phyloP scores from a whole-genome alignment of 768 basidiomycete species.

The Favolaschia claudopus region DNA sequence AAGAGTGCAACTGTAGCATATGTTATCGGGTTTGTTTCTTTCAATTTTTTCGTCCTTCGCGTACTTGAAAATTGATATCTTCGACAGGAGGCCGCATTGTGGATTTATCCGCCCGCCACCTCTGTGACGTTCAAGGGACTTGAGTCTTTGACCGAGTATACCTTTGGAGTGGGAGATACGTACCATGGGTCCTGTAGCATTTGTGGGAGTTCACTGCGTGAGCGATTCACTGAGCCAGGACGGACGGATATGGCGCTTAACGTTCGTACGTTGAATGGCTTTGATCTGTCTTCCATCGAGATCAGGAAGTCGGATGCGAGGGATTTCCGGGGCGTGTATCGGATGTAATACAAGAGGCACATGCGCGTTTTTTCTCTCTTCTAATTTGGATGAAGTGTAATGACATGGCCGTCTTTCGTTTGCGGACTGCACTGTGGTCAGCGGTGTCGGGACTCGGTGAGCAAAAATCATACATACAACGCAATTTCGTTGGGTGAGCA shows the following conservation, averaged over 20 bases:
- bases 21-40: background rate
- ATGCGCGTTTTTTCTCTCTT: too few species aligned
- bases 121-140: background rate
- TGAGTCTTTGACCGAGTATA: background rate
- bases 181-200: background rate
- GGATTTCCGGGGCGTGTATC: too few species aligned
- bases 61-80: background rate
- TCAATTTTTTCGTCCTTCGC: background rate
- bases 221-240: background rate
- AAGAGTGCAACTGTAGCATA: conserved; percentile 21
- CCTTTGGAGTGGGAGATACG: background rate
- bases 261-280: too few species aligned
- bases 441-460: too few species aligned
- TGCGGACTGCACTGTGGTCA: too few species aligned
- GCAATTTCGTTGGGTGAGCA: too few species aligned
- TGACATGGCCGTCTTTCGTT: too few species aligned
- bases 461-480: too few species aligned
- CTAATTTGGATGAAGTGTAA: too few species aligned
- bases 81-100: background rate
- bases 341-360: too few species aligned
- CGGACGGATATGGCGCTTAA: background rate
- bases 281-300: too few species aligned
- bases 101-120: background rate
- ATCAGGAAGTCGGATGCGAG: too few species aligned
- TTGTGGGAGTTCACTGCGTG: background rate